A percentile compares a stretch with the other conserved stretches of the same genome.
These are phyloP conservation scores for Delphinella strobiligena DNA, from an alignment of 2,329 filamentous ascomycete species.

Conservation along the genomic window DNA sequence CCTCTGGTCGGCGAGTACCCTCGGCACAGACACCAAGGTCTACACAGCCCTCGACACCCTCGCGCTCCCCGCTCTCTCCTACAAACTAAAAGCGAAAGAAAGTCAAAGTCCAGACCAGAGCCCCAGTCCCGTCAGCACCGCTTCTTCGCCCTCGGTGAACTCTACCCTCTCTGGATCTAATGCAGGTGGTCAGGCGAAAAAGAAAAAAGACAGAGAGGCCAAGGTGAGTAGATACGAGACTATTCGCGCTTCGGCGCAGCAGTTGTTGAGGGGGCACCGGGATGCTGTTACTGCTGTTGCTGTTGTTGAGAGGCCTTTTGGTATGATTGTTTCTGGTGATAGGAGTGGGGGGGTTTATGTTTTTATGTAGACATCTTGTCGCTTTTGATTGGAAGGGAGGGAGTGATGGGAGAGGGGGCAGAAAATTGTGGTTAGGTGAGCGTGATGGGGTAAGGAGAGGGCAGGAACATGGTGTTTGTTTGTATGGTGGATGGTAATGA, in stretches of 20 bases:
- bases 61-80: not conserved
- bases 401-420: too few species aligned
- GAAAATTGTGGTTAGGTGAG: too few species aligned
- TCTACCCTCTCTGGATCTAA: not conserved
- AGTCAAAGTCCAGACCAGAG: not conserved
- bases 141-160: not conserved
- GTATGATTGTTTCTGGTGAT: slow-evolving; percentile 86
- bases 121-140: not conserved
- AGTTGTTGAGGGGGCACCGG: slow-evolving; percentile 72
- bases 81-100: not conserved
- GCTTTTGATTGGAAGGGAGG: too few species aligned
- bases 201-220: slow-evolving; percentile 11
- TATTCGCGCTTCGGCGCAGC: slow-evolving; percentile 75
- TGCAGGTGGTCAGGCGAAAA: slow-evolving; percentile 17
- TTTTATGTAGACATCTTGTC: slow-evolving; percentile 40
- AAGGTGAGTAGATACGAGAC: slow-evolving; percentile 70
- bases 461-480: too few species aligned
- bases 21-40: slow-evolving; percentile 29
- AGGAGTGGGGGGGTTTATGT: slow-evolving; percentile 82
- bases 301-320: slow-evolving; percentile 79
- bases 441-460: too few species aligned
- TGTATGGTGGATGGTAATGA: too few species aligned
- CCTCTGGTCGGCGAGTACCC: slow-evolving; percentile 43
- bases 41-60: slow-evolving; percentile 18
- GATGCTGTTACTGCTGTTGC: slow-evolving; percentile 81